Evolutionary conservation across 495 filamentous ascomycete genomes (phyloP).

Genomic region (Penicillium flavigenum): DNA sequence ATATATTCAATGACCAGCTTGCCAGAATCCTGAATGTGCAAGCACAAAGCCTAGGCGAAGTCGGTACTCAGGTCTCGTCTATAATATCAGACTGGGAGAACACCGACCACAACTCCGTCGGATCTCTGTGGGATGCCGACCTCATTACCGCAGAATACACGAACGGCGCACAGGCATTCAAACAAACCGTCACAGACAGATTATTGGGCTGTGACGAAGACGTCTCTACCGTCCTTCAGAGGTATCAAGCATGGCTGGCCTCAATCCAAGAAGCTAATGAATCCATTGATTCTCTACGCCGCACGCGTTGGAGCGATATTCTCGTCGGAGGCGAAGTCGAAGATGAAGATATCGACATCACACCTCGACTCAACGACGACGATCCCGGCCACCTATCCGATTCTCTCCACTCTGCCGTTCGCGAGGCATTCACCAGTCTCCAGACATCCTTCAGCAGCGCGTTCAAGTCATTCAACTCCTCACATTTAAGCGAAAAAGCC

Average conservation of each 20-base stretch:
- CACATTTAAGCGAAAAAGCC: constrained; percentile 54
- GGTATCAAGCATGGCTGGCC: constrained; percentile 67
- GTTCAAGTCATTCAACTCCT: constrained; percentile 43
- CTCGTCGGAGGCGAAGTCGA: constrained; percentile 74
- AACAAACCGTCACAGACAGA: constrained; percentile 48
- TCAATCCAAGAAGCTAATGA: constrained; percentile 59
- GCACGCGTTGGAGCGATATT: constrained; percentile 73
- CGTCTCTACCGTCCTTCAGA: constrained; percentile 56
- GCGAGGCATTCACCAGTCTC: constrained; percentile 57
- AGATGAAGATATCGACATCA: constrained; percentile 60
- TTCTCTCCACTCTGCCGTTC: constrained; percentile 56
- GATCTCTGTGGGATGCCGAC: constrained; percentile 61
- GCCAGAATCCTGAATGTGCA: constrained; percentile 57
- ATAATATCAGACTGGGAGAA: constrained; percentile 55
- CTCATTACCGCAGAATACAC: constrained; percentile 51
- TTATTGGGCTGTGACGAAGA: constrained; percentile 65
- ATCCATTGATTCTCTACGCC: constrained; percentile 64
- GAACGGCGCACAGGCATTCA: constrained; percentile 57
- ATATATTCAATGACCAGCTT: constrained; percentile 65
- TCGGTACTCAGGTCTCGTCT: constrained; percentile 52
- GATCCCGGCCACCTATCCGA: constrained; percentile 67
- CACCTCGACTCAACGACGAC: constrained; percentile 64
- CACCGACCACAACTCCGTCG: constrained; percentile 44
- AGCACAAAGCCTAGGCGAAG: constrained; percentile 54
- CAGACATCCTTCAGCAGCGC: constrained; percentile 52